phyloP scores from a whole-genome alignment of 129 eudicot species.

The Flaveria ramosissima region DNA sequence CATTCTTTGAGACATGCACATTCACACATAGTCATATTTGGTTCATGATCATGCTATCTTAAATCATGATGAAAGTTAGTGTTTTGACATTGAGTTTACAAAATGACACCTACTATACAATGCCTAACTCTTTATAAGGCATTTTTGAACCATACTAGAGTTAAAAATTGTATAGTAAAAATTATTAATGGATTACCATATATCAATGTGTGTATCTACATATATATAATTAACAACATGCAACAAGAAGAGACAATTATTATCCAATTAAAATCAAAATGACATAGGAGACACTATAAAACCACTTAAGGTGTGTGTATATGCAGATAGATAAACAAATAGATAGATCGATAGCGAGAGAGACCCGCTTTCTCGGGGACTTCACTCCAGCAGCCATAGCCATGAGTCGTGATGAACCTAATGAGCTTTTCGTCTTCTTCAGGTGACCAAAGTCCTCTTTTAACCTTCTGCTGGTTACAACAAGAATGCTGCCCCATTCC shows the following conservation, averaged over 20 bases:
- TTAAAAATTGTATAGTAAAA: too few species aligned
- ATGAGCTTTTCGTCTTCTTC: slow-evolving; percentile 87
- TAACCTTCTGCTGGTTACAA: slow-evolving; percentile 95
- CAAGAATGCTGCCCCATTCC: slow-evolving; percentile 92
- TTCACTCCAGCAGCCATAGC: slow-evolving; percentile 99
- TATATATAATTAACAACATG: neutral
- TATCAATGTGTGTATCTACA: neutral
- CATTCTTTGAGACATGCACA: slow-evolving; percentile 32
- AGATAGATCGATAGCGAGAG: slow-evolving; percentile 13
- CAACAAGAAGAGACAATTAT: too few species aligned
- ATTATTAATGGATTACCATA: too few species aligned
- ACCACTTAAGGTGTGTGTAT: neutral
- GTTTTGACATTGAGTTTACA: neutral
- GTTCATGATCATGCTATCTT: neutral
- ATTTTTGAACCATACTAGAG: neutral
- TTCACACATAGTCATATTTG: slow-evolving; percentile 13
- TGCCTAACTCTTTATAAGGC: neutral
- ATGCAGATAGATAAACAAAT: neutral
- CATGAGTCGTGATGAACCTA: slow-evolving; percentile 75
- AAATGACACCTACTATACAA: neutral
- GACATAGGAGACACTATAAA: too few species aligned
- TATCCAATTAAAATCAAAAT: too few species aligned
- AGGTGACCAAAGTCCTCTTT: slow-evolving; percentile 95
- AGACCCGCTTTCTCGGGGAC: slow-evolving; percentile 95
- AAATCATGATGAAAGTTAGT: neutral